Conservation (phyloP, 345 rosid species). For the Salix dunnii region DNA sequence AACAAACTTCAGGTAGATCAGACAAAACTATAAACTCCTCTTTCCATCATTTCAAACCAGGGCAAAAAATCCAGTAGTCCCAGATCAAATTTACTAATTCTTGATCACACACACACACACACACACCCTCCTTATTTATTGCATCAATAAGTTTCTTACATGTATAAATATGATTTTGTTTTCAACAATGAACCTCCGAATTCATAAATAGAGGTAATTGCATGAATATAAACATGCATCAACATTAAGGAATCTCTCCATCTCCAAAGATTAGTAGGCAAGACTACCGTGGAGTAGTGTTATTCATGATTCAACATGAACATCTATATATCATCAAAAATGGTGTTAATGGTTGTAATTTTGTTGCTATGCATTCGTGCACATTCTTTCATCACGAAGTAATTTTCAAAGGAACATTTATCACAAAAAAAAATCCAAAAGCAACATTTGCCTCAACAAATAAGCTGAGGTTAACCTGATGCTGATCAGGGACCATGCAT, state of each 20-base stretch:
- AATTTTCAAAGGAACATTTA: neutral
- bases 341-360: too few relatives aligned
- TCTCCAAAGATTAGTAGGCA: neutral
- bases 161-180: too few relatives aligned
- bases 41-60: neutral
- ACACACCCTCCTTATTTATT: too few relatives aligned
- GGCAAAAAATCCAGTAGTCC: neutral
- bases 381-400: neutral
- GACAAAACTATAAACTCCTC: neutral
- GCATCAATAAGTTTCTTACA: neutral
- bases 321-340: too few relatives aligned
- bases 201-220: neutral
- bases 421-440: neutral
- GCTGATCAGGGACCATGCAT: neutral
- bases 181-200: neutral
- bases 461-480: too few relatives aligned
- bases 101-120: neutral
- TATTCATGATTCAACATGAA: too few relatives aligned
- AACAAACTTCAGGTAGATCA: neutral
- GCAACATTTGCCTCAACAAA: too few relatives aligned
- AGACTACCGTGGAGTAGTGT: neutral
- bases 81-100: neutral
- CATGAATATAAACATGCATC: neutral
- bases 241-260: neutral
- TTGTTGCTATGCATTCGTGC: neutral